A percentile compares a stretch with the other conserved stretches of the same genome.
Conservation (phyloP, 768 basidiomycete species). For the Russula foetens region DNA sequence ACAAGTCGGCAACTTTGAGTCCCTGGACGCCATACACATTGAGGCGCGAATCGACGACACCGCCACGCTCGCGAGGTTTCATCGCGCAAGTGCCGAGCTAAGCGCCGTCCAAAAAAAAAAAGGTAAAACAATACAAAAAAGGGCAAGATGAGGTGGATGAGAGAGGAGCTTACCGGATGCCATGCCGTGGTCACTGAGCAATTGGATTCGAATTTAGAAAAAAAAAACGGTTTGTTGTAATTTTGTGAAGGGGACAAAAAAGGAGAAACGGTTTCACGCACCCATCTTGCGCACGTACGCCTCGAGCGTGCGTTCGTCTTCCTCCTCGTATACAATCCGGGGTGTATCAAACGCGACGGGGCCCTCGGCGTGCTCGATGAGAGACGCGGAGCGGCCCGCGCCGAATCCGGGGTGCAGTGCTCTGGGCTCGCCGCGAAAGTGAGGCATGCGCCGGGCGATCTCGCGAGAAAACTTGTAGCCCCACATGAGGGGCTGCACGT, state of each 20-base stretch:
- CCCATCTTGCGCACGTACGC: slow-evolving; percentile 21
- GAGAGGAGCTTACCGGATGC: slow-evolving; percentile 10
- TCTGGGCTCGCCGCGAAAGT: slow-evolving; percentile 30
- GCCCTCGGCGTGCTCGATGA: slow-evolving; percentile 5
- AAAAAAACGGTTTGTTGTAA: no score
- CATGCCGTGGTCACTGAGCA: background rate
- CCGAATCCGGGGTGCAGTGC: slow-evolving; percentile 27
- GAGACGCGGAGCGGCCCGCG: slow-evolving; percentile 24
- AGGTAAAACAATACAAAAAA: no score
- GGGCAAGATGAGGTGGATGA: no score
- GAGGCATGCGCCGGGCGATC: slow-evolving; percentile 43
- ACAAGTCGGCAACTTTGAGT: slow-evolving; percentile 47
- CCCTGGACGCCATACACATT: slow-evolving; percentile 53
- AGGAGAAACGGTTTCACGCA: background rate
- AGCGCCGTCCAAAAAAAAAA: background rate
- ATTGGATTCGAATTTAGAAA: no score
- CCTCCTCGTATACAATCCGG: slow-evolving; percentile 27
- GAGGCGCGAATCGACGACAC: slow-evolving; percentile 54
- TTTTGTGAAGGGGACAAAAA: no score
- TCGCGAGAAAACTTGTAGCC: slow-evolving; percentile 50
- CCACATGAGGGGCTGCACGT: slow-evolving; percentile 39
- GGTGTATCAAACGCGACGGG: slow-evolving; percentile 25
- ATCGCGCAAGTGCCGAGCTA: slow-evolving; percentile 62
- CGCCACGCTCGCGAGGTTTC: slow-evolving; percentile 49
- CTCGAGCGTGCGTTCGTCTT: slow-evolving; percentile 31